phyloP scores from a whole-genome alignment of 805 yeast genomes.

The Cyberlindnera mrakii region DNA sequence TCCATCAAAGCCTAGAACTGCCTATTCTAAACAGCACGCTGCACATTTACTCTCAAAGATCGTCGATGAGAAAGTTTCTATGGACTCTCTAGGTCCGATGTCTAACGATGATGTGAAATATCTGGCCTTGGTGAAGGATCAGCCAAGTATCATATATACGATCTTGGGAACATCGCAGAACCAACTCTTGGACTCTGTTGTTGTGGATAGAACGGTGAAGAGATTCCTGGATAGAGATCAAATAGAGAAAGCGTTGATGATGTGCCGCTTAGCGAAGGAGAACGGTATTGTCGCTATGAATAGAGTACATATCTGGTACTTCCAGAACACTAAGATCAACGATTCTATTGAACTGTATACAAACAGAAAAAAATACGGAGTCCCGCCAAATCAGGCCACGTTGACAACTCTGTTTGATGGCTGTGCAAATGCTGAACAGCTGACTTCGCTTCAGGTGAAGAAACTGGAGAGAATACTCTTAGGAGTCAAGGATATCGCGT shows the following conservation, averaged over 20 bases:
- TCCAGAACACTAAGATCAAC: constrained; percentile 34
- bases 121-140: constrained; percentile 32
- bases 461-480: constrained; percentile 28
- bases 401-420: constrained; percentile 42
- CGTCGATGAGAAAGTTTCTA: constrained; percentile 18
- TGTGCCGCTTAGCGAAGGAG: constrained; percentile 40
- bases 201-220: constrained; percentile 47
- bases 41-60: constrained; percentile 16
- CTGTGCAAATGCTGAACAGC: constrained; percentile 26
- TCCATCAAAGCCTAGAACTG: constrained; percentile 1
- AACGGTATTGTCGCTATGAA: constrained; percentile 61
- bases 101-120: constrained; percentile 28
- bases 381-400: constrained; percentile 44
- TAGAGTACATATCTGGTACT: constrained; percentile 45
- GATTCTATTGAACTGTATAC: constrained; percentile 45
- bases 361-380: constrained; percentile 57
- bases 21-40: constrained; percentile 21
- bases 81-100: constrained; percentile 29
- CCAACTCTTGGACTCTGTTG: constrained; percentile 51
- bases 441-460: constrained; percentile 30
- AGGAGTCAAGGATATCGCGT: constrained; percentile 20
- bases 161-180: constrained; percentile 54
- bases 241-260: constrained; percentile 44
- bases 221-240: constrained; percentile 47
- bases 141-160: constrained; percentile 36